phyloP scores from a whole-genome alignment of 768 basidiomycete genomes.

The Suillus clintonianus region DNA sequence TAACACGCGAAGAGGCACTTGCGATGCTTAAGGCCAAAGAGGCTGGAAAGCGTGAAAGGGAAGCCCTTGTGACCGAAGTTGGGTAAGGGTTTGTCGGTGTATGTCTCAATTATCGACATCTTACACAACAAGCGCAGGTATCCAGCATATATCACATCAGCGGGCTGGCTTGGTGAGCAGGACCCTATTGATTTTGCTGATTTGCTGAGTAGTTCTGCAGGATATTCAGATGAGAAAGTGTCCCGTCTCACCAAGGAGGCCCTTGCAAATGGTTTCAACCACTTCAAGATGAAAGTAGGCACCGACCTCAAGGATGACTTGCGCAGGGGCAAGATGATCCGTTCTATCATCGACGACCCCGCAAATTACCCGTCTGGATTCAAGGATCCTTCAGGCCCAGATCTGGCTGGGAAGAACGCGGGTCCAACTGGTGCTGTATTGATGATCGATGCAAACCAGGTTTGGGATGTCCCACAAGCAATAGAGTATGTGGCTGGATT shows the following conservation, averaged over 20 bases:
- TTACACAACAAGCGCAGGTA: constrained; percentile 50
- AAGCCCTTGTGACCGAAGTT: constrained; percentile 67
- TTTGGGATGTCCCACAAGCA: constrained; percentile 92
- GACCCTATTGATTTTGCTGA: background rate
- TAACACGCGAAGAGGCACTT: constrained; percentile 89
- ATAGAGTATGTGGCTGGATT: constrained; percentile 88
- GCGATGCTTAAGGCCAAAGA: constrained; percentile 78
- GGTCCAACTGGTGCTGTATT: constrained; percentile 92
- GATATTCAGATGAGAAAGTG: constrained; percentile 93
- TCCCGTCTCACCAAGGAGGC: constrained; percentile 84
- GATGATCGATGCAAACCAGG: constrained; percentile 98
- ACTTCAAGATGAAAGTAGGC: constrained; percentile 99
- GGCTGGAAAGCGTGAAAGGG: constrained; percentile 75
- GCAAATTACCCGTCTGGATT: constrained; percentile 67
- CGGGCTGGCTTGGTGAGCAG: constrained; percentile 79
- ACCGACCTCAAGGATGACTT: constrained; percentile 79
- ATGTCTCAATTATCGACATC: background rate
- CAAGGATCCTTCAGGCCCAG: constrained; percentile 58
- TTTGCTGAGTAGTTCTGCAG: constrained; percentile 34
- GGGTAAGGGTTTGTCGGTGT: constrained; percentile 44
- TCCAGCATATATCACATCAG: constrained; percentile 92
- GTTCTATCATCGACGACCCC: constrained; percentile 94
- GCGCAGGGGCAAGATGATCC: constrained; percentile 84
- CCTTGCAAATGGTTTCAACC: constrained; percentile 87
- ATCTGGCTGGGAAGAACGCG: constrained; percentile 85